Conservation (phyloP, 2,329 filamentous ascomycete species). For the Fusarium abutilonis region DNA sequence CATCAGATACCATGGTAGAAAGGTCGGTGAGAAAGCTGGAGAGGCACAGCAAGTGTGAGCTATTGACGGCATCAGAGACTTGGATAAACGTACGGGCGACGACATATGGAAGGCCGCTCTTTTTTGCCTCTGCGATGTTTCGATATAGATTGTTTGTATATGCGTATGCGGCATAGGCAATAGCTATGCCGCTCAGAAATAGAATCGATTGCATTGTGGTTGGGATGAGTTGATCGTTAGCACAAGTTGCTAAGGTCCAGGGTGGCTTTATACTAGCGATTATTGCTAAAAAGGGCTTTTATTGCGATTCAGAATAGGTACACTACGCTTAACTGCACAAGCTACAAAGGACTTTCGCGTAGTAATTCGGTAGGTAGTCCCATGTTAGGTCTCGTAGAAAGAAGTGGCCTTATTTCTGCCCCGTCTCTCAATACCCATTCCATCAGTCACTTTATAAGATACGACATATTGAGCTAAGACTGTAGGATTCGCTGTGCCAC, state of each 20-base stretch:
- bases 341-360: not conserved
- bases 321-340: too few species aligned
- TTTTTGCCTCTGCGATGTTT: conserved; percentile 62
- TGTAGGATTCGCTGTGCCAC: too few species aligned
- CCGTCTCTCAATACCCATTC: too few species aligned
- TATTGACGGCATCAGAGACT: not conserved
- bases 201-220: conserved; percentile 53
- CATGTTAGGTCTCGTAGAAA: too few species aligned
- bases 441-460: too few species aligned
- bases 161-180: conserved; percentile 49
- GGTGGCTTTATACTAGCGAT: not conserved
- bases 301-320: too few species aligned
- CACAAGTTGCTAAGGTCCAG: not conserved
- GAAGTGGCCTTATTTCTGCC: too few species aligned
- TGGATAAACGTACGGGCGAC: conserved; percentile 58
- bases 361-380: too few species aligned
- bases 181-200: conserved; percentile 48
- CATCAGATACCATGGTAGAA: conserved; percentile 65
- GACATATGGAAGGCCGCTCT: conserved; percentile 62
- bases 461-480: too few species aligned
- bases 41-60: not conserved
- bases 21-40: conserved; percentile 61
- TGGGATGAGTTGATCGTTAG: not conserved
- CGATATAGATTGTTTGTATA: conserved; percentile 50
- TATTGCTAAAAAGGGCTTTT: too few species aligned